phyloP scores from a whole-genome alignment of 2,329 filamentous ascomycete species.

The Claviceps sp. region DNA sequence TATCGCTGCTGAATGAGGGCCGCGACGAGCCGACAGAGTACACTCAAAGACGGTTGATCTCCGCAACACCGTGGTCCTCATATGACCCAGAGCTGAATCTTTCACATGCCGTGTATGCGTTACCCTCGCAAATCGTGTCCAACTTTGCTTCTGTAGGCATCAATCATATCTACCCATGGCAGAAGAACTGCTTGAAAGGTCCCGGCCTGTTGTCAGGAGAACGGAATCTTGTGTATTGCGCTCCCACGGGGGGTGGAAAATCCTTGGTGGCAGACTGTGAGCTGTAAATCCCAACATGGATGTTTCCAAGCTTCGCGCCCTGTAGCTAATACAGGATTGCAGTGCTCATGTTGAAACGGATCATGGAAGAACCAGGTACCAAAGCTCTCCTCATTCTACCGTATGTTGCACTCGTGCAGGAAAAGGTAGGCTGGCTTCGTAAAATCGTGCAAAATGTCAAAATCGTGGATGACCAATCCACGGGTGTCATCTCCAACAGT shows the following conservation, averaged over 20 bases:
- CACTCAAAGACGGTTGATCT: constrained; percentile 38
- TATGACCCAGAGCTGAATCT: constrained; percentile 46
- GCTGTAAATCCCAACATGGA: constrained; percentile 9
- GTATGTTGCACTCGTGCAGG: constrained; percentile 68
- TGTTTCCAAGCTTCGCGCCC: neutral
- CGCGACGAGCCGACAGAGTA: constrained; percentile 32
- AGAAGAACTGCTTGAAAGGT: constrained; percentile 58
- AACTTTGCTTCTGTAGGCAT: constrained; percentile 59
- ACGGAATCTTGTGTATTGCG: constrained; percentile 65
- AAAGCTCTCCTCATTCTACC: constrained; percentile 64
- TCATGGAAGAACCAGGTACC: constrained; percentile 47
- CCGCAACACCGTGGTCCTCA: constrained; percentile 39
- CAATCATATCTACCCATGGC: constrained; percentile 64
- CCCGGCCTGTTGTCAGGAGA: constrained; percentile 51
- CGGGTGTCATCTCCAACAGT: constrained; percentile 21
- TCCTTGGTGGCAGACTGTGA: constrained; percentile 54
- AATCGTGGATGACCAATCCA: constrained; percentile 14
- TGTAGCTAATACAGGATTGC: constrained; percentile 4
- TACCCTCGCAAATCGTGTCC: constrained; percentile 44
- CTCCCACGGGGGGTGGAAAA: constrained; percentile 67
- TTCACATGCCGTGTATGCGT: constrained; percentile 47
- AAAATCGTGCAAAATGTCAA: constrained; percentile 43
- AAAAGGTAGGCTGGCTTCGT: constrained; percentile 64
- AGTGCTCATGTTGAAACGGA: constrained; percentile 58
- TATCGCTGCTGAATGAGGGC: constrained; percentile 22